Evolutionary conservation across 1,284 basidiomycete species (phyloP).

Genomic region (Athelia sp.): DNA sequence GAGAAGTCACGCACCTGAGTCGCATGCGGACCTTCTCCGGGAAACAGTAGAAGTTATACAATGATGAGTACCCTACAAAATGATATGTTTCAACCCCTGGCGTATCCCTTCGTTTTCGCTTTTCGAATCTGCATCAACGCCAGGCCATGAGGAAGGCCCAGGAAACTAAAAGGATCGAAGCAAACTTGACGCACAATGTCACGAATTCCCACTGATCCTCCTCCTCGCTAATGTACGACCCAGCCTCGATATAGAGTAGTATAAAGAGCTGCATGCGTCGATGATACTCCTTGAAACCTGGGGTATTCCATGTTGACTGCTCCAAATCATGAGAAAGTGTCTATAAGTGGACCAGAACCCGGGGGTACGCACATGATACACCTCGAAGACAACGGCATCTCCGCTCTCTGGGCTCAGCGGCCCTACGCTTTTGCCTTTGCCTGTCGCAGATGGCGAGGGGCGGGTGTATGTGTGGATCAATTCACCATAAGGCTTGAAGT

Average conservation of each 20-base stretch:
- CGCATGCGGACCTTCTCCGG: slow-evolving; percentile 84
- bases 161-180: slow-evolving; percentile 3
- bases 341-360: background rate
- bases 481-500: slow-evolving; percentile 77
- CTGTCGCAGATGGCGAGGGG: slow-evolving; percentile 31
- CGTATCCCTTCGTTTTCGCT: slow-evolving; percentile 56
- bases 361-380: slow-evolving; percentile 73
- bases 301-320: slow-evolving; percentile 80
- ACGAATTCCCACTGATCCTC: slow-evolving; percentile 89
- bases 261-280: slow-evolving; percentile 95
- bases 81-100: slow-evolving; percentile 67
- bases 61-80: slow-evolving; percentile 87
- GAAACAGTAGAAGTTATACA: slow-evolving; percentile 93
- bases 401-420: slow-evolving; percentile 46
- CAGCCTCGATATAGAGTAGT: slow-evolving; percentile 91
- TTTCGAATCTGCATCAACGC: slow-evolving; percentile 64
- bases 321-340: background rate
- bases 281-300: slow-evolving; percentile 91
- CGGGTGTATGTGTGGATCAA: slow-evolving; percentile 75
- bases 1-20: slow-evolving; percentile 55
- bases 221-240: slow-evolving; percentile 88
- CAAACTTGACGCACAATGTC: slow-evolving; percentile 53
- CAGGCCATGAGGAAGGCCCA: slow-evolving; percentile 3
- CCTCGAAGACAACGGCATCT: slow-evolving; percentile 72
- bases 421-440: slow-evolving; percentile 50